A percentile compares a stretch with the other conserved stretches of the same genome.
These are phyloP conservation scores for Monosporozyma aerobia DNA, from an alignment of 805 yeast genomes.

Conservation along the genomic window DNA sequence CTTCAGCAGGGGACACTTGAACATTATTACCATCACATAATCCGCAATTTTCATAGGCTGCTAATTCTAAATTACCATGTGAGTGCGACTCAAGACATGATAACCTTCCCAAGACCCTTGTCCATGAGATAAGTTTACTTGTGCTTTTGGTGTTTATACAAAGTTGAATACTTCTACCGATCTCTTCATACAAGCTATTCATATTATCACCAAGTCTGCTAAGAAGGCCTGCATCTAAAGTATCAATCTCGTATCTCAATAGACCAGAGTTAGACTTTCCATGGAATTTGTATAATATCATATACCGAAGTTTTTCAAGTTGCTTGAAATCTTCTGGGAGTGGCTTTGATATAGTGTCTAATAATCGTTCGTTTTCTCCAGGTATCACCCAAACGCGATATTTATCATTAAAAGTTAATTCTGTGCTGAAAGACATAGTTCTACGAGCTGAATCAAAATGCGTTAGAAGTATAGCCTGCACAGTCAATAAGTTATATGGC, in stretches of 20 bases:
- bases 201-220: conserved; percentile 2
- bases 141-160: conserved; percentile 14
- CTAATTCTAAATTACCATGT: neutral
- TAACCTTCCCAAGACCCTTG: conserved; percentile 14
- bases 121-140: conserved; percentile 12
- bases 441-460: conserved; percentile 19
- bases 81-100: conserved; percentile 15
- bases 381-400: conserved; percentile 8
- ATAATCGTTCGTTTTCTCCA: conserved; percentile 2
- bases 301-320: conserved; percentile 16
- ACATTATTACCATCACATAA: conserved; percentile 17
- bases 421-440: neutral
- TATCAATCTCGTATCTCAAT: conserved; percentile 6
- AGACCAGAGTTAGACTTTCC: neutral
- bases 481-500: conserved; percentile 7
- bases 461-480: conserved; percentile 14
- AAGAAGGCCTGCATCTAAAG: conserved; percentile 9
- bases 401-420: conserved; percentile 1
- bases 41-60: conserved; percentile 4
- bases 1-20: conserved; percentile 7
- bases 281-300: conserved; percentile 8
- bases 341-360: conserved; percentile 6
- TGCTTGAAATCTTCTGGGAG: conserved; percentile 13
- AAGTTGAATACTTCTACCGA: conserved; percentile 9
- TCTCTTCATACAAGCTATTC: conserved; percentile 9